phyloP scores from a whole-genome alignment of 257 asterid genomes.

The Apocynum venetum region DNA sequence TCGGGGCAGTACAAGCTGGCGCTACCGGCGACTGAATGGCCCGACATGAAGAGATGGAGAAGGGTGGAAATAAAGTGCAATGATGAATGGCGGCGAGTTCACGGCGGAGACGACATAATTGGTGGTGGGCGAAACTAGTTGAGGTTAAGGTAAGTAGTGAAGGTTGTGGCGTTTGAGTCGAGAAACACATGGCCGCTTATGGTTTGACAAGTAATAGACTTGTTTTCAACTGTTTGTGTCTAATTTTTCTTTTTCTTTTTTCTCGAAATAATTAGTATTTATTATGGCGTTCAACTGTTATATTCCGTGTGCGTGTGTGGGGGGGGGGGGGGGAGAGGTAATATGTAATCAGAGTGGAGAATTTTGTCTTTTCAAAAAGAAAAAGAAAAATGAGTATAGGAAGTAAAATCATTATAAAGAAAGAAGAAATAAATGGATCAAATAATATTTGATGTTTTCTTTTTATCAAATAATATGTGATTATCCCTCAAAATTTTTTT shows the following conservation, averaged over 20 bases:
- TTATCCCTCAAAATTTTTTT: too few relatives aligned
- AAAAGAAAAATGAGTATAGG: too few relatives aligned
- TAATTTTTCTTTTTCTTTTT: neutral
- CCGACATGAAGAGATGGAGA: constrained; percentile 28
- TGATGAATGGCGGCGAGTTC: constrained; percentile 1
- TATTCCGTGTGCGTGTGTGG: too few relatives aligned
- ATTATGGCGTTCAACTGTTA: too few relatives aligned
- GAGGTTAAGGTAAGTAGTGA: neutral
- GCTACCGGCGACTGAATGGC: constrained; percentile 11
- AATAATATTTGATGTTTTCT: too few relatives aligned
- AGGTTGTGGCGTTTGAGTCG: constrained; percentile 3
- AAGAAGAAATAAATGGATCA: too few relatives aligned
- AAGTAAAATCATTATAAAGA: too few relatives aligned
- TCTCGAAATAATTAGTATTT: too few relatives aligned
- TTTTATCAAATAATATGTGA: too few relatives aligned
- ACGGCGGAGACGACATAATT: constrained; percentile 28
- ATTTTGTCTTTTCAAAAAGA: too few relatives aligned
- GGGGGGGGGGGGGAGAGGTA: too few relatives aligned
- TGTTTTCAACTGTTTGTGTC: constrained; percentile 9
- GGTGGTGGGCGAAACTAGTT: constrained; percentile 9
- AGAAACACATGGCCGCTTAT: constrained; percentile 33
- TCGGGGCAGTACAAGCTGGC: constrained; percentile 10
- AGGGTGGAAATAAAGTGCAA: neutral
- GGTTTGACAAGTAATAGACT: constrained; percentile 29
- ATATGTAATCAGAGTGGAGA: too few relatives aligned